Percentiles rank a stretch among this genome's conserved stretches.
Conservation (phyloP, 2,329 filamentous ascomycete species). For the Colletotrichum graminicola region DNA sequence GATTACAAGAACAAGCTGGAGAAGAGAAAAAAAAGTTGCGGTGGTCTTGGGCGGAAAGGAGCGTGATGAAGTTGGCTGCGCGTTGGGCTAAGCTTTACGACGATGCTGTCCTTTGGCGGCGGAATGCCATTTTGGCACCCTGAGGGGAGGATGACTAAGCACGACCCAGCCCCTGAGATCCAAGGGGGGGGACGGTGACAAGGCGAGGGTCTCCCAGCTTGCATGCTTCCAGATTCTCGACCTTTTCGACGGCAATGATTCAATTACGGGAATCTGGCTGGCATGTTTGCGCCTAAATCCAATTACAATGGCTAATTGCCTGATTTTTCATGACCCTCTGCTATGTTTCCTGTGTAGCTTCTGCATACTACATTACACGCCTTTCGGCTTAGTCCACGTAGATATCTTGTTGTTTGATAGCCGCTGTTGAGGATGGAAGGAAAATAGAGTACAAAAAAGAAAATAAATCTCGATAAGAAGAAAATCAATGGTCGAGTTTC, state of each 20-base stretch:
- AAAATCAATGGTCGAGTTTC: neutral
- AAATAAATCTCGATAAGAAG: neutral
- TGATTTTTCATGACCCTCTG: neutral
- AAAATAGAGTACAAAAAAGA: neutral
- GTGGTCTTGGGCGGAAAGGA: conserved; percentile 44
- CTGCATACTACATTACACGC: neutral
- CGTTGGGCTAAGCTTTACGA: conserved; percentile 20
- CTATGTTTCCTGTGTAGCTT: too few species aligned
- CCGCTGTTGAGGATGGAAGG: neutral
- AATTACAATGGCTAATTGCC: neutral
- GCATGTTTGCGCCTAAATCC: too few species aligned
- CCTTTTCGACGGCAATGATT: neutral
- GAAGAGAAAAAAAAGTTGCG: neutral
- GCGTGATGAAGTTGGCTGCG: conserved; percentile 45
- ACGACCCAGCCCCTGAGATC: conserved; percentile 28
- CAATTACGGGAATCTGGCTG: neutral
- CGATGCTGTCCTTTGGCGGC: conserved; percentile 39
- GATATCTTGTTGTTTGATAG: neutral
- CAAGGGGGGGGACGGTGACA: conserved; percentile 29
- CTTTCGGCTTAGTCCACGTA: neutral
- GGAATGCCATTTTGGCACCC: conserved; percentile 35
- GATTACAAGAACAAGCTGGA: neutral
- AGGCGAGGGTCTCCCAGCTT: neutral
- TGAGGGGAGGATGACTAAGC: conserved; percentile 39
- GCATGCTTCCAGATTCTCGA: neutral